Base-by-base conservation (phyloP, 345 rosid species). In the Sonneratia caseolaris region DNA sequence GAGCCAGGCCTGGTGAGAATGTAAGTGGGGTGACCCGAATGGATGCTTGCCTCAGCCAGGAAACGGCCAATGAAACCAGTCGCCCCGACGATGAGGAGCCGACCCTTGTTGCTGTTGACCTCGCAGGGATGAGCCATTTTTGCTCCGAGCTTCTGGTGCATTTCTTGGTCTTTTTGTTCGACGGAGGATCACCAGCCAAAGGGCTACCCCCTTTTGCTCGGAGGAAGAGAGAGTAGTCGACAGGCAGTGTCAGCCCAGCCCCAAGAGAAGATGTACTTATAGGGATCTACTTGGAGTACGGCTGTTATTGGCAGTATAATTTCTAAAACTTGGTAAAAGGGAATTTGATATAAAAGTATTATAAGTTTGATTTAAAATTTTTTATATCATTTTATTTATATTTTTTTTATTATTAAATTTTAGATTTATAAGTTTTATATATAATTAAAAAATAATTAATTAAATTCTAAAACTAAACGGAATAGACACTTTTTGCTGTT, bases 51-150 rank as follows among this genome's bases (percentile, higher is more conserved):
- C 24, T 80, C 80, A 0, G 87, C 81, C 51, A 89, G 55, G 51
- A 81, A 87, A 40, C 70, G 85, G 43, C 95, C 95, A 27, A 89
- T 87, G 66, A 87, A 83, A 7, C 95, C 95, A 11, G 87, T 78
- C 4, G 89, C 89, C 66, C 95, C 95, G 55, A 71, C 75, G 15
- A 89, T 61, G 61, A 89, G 86, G 68, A 87, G 87, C 36, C 85
- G 71, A 62, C 86, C 75, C 22, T 75, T 74, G 69, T 16, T 24
- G 45, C 7, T 9, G 4, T 19, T 70, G 45, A 27, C 65, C 22
- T 12, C 14, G 53, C 19, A 21, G 40, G 47, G 27, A 12, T 21
- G 24, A 19, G 37, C 53, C 72, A 70, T 70, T 57, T 24, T 70
- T 42, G 45, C 10, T 42, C 64, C 35, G 7, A n/a, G 1, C 15